Base-by-base conservation (phyloP, 176 grass and related monocot genomes). In the Raddia guianensis region DNA sequence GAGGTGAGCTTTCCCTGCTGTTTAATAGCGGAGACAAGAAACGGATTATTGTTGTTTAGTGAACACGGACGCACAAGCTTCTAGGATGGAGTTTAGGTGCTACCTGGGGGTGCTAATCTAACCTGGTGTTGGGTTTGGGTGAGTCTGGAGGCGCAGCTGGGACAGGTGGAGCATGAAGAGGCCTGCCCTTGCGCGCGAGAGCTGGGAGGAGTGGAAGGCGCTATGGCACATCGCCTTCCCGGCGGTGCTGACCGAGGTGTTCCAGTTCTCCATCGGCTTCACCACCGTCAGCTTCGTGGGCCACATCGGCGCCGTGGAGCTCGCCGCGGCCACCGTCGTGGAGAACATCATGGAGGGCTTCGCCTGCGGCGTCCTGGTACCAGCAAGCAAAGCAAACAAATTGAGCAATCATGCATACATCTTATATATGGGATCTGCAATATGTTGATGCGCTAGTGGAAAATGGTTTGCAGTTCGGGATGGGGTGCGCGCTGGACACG, bases 211-310 rank as follows among this genome's bases (percentile, higher is more conserved):
- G 34, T 91, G 83, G 15, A 86, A 80, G 88, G 53, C 81, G 71
- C 86, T 87, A 15, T 94, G 88, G 91, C 63, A 58, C 42, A 27
- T 94, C 1, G 88, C 88, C 63, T 82, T 87, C 75, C 89, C 92
- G 44, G 86, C 68, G 19, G 86, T 95, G 20, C 89, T 95, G 57
- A 80, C 87, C 5, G 87, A 83, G 49, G 82, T 87, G 37, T 89
- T 92, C 35, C 92, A 95, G 70, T 95, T 89, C 78, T 85, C 92
- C 78, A 85, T 95, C 43, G 87, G 81, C 0, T 85, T 92, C 66
- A 84, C 87, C 86, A 92, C 89, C 5, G 55, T 74, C 35, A 81
- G 72, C 89, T 95, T 95, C 77, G 83, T 87, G 7, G 92, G 89
- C 0, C 92, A 92, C 75, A 49, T 95, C 60, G 92, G 92, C 0